Percentiles rank a stretch among this genome's conserved stretches.
Conservation (phyloP, 2,329 filamentous ascomycete species). For the Exophiala xenobiotica region DNA sequence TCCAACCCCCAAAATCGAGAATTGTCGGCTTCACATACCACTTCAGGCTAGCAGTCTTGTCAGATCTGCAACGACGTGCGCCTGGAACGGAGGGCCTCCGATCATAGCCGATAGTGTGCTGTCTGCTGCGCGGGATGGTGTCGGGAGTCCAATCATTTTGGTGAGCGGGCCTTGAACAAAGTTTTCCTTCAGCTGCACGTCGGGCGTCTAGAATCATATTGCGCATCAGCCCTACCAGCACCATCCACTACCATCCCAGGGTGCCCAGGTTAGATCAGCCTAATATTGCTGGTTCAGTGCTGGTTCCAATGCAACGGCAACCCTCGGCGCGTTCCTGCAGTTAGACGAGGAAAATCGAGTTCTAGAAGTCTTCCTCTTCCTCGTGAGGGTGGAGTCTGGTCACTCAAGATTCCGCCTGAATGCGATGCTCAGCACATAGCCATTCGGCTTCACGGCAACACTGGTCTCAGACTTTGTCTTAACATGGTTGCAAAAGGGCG, state of each 20-base stretch:
- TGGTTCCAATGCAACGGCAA: slow-evolving; percentile 17
- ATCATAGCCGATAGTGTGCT: background rate
- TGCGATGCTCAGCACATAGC: background rate
- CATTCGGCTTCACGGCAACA: no score
- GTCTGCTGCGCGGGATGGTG: background rate
- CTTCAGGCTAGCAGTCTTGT: no score
- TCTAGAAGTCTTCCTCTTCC: slow-evolving; percentile 8
- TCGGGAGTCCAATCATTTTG: slow-evolving; percentile 6
- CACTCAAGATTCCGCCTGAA: background rate
- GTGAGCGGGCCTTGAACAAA: slow-evolving; percentile 6
- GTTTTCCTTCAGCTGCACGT: slow-evolving; percentile 14
- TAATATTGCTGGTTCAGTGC: no score
- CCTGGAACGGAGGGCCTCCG: background rate
- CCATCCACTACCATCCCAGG: background rate
- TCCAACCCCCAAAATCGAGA: no score
- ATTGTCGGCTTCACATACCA: no score
- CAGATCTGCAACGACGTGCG: background rate
- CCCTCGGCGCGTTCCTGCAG: slow-evolving; percentile 24
- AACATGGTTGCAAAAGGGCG: background rate
- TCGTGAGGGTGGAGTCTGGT: background rate
- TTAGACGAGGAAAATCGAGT: slow-evolving; percentile 11
- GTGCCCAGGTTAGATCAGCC: slow-evolving; percentile 5
- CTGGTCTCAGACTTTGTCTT: background rate
- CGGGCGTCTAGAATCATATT: slow-evolving; percentile 9
- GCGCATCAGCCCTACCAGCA: slow-evolving; percentile 5